These are phyloP conservation scores for Chaetomium globosum DNA, from an alignment of 2,329 filamentous ascomycete species.

Conservation along the genomic window DNA sequence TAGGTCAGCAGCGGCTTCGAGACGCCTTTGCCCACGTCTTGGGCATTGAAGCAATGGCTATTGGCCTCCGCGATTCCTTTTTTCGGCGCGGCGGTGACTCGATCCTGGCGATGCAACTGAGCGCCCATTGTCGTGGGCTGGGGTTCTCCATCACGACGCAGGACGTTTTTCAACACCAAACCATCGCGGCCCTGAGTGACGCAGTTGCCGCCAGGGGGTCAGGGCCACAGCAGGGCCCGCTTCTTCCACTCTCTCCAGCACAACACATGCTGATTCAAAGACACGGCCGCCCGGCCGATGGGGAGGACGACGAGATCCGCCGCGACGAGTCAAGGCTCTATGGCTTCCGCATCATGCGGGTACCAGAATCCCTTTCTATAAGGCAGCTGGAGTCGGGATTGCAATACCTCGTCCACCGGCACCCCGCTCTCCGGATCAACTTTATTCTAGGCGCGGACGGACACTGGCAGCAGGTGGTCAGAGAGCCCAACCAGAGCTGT, in stretches of 20 bases:
- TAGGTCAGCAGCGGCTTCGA: neutral
- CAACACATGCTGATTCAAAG: slow-evolving; percentile 7
- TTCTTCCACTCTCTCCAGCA: slow-evolving; percentile 2
- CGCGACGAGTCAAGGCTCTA: neutral
- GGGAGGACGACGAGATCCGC: neutral
- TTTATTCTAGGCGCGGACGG: slow-evolving; percentile 6
- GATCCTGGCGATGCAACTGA: slow-evolving; percentile 5
- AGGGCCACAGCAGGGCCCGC: neutral
- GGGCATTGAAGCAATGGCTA: neutral
- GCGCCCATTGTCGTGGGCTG: slow-evolving; percentile 6
- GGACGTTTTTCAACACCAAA: slow-evolving; percentile 9
- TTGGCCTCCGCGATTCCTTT: slow-evolving; percentile 7
- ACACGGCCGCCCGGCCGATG: neutral
- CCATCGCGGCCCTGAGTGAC: slow-evolving; percentile 2
- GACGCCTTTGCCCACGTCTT: neutral
- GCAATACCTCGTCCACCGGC: slow-evolving; percentile 6
- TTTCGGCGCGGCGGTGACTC: slow-evolving; percentile 4
- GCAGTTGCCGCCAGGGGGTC: neutral
- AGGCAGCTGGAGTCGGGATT: neutral
- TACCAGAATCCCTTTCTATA: neutral
- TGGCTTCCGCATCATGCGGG: neutral
- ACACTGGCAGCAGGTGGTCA: slow-evolving; percentile 5
- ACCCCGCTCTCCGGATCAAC: slow-evolving; percentile 4
- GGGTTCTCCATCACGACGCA: slow-evolving; percentile 2
- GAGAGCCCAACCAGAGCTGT: slow-evolving; percentile 4